These are phyloP conservation scores for Cytidiella melzeri DNA, from an alignment of 768 basidiomycete species.

Conservation along the genomic window DNA sequence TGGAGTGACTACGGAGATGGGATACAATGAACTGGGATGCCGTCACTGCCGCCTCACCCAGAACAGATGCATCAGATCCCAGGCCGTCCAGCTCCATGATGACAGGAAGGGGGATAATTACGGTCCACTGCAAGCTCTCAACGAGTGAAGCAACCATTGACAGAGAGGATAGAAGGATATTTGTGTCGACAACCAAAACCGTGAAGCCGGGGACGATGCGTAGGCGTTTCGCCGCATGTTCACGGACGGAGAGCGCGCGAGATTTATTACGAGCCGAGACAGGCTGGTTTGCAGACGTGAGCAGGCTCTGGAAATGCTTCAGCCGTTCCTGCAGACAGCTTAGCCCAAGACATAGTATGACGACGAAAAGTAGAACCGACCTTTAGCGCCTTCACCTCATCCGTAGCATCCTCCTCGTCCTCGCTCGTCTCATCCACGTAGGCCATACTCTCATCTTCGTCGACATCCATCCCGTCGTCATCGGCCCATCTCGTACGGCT, in stretches of 20 bases:
- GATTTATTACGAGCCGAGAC: constrained; percentile 22
- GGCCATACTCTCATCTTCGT: constrained; percentile 44
- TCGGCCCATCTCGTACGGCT: constrained; percentile 50
- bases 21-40: constrained; percentile 73
- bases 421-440: constrained; percentile 42
- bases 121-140: constrained; percentile 78
- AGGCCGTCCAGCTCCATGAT: constrained; percentile 98
- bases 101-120: constrained; percentile 89
- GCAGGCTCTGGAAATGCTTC: constrained; percentile 64
- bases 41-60: constrained; percentile 68
- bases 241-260: constrained; percentile 24
- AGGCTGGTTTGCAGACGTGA: constrained; percentile 40
- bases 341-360: constrained; percentile 11
- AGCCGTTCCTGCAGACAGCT: constrained; percentile 53
- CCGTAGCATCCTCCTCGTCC: constrained; percentile 62
- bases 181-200: constrained; percentile 89
- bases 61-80: constrained; percentile 47
- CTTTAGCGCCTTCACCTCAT: constrained; percentile 77
- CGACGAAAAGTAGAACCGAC: constrained; percentile 30
- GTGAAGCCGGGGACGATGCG: constrained; percentile 80
- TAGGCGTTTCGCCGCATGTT: constrained; percentile 34
- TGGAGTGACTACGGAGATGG: constrained; percentile 66
- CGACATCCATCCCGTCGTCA: constrained; percentile 68
- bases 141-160: constrained; percentile 66
- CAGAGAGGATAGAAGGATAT: constrained; percentile 85